phyloP scores from a whole-genome alignment of 176 grass and related monocot species.

The Carex littledalei region DNA sequence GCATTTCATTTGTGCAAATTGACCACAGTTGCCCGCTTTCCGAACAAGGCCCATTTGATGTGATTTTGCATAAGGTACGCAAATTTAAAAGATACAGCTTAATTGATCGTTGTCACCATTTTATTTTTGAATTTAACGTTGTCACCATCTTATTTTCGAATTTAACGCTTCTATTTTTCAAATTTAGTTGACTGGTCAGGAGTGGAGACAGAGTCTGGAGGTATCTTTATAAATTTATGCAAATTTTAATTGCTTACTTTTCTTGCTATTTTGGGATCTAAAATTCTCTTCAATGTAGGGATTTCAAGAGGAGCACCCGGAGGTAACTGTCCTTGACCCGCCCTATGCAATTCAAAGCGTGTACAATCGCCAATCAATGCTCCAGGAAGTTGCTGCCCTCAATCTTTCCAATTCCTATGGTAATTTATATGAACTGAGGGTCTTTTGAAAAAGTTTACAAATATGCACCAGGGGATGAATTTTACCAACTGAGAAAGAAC shows the following conservation, averaged over 20 bases:
- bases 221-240: constrained; percentile 30
- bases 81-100: background rate
- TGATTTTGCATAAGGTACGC: constrained; percentile 89
- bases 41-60: constrained; percentile 93
- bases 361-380: constrained; percentile 88
- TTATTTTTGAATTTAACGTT: constrained; percentile 10
- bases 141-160: background rate
- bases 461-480: background rate
- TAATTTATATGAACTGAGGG: constrained; percentile 30
- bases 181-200: constrained; percentile 58
- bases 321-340: constrained; percentile 85
- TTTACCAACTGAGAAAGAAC: background rate
- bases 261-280: background rate
- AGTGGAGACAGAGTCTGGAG: constrained; percentile 83
- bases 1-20: constrained; percentile 77
- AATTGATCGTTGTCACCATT: background rate
- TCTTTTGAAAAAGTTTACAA: background rate
- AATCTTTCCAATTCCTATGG: constrained; percentile 77
- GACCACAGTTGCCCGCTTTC: constrained; percentile 48
- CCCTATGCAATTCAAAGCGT: constrained; percentile 76
- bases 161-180: constrained; percentile 17
- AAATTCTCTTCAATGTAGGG: constrained; percentile 38
- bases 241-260: background rate
- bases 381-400: constrained; percentile 76
- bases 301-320: constrained; percentile 71